Conservation (phyloP, 371 early-diverging fungal species). For the Capillidium heterosporum region DNA sequence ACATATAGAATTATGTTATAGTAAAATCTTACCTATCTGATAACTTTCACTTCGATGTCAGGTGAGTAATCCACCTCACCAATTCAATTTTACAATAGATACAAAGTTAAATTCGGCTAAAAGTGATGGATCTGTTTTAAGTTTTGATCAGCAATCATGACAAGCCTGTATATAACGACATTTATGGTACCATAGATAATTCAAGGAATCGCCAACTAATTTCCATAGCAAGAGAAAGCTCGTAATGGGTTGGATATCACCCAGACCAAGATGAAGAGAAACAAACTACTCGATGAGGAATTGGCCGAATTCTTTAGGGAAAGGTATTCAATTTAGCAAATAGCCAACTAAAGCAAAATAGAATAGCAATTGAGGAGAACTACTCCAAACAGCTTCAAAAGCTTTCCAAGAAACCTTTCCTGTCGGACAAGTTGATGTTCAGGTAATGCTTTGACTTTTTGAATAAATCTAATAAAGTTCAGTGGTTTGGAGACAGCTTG, state of each 20-base stretch:
- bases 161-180: too few species aligned
- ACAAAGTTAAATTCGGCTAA: too few species aligned
- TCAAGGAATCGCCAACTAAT: too few species aligned
- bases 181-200: too few species aligned
- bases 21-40: too few species aligned
- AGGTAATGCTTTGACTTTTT: not conserved
- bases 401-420: not conserved
- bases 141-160: too few species aligned
- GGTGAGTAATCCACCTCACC: too few species aligned
- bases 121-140: too few species aligned
- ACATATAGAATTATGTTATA: too few species aligned
- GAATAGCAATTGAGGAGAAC: not conserved
- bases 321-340: not conserved
- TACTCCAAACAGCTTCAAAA: constrained; percentile 1
- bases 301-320: not conserved
- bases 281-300: not conserved
- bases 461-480: not conserved
- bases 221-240: not conserved
- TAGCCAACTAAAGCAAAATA: not conserved
- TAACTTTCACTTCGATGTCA: too few species aligned
- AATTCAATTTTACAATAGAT: too few species aligned
- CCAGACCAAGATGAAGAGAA: not conserved
- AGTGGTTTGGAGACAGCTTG: not conserved
- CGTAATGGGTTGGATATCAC: not conserved
- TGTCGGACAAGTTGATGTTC: not conserved